Percentiles rank a stretch among this genome's conserved stretches.
Conservation (phyloP, 495 filamentous ascomycete species). For the Letharia columbiana region DNA sequence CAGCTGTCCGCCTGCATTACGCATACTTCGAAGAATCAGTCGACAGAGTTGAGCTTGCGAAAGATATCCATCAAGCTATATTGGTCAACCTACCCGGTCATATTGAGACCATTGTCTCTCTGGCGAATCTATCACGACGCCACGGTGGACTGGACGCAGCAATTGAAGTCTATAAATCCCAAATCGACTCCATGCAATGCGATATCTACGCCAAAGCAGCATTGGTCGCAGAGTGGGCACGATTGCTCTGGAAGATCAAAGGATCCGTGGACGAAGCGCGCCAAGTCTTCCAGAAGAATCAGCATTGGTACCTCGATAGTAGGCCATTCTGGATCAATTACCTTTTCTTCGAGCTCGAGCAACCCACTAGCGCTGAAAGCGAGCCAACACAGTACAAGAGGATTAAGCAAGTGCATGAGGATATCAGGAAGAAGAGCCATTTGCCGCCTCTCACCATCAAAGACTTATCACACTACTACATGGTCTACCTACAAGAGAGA, state of each 20-base stretch:
- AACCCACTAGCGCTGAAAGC: conserved; percentile 60
- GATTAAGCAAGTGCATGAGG: conserved; percentile 72
- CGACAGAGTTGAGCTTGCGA: conserved; percentile 65
- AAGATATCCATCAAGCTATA: conserved; percentile 75
- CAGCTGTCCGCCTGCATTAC: conserved; percentile 77
- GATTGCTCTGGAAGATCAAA: conserved; percentile 83
- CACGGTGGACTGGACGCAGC: conserved; percentile 80
- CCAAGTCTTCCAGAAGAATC: conserved; percentile 71
- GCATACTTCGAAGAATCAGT: conserved; percentile 89
- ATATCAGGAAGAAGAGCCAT: conserved; percentile 66
- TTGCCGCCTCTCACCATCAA: conserved; percentile 59
- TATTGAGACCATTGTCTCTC: conserved; percentile 77
- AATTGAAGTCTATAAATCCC: conserved; percentile 72
- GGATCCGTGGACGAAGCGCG: conserved; percentile 79
- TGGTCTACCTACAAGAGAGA: conserved; percentile 75
- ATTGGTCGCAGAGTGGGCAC: conserved; percentile 83
- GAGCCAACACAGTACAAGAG: conserved; percentile 60
- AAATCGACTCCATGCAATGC: conserved; percentile 62
- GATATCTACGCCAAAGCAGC: conserved; percentile 78
- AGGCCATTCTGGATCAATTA: conserved; percentile 89
- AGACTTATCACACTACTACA: conserved; percentile 71
- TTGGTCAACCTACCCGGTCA: conserved; percentile 61
- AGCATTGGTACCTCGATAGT: conserved; percentile 79
- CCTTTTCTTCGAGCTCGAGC: conserved; percentile 80
- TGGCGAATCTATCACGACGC: conserved; percentile 82